Percentiles rank a stretch among this genome's conserved stretches.
These are phyloP conservation scores for Xerocomus potaroensis DNA, from an alignment of 768 basidiomycete genomes.

Conservation along the genomic window DNA sequence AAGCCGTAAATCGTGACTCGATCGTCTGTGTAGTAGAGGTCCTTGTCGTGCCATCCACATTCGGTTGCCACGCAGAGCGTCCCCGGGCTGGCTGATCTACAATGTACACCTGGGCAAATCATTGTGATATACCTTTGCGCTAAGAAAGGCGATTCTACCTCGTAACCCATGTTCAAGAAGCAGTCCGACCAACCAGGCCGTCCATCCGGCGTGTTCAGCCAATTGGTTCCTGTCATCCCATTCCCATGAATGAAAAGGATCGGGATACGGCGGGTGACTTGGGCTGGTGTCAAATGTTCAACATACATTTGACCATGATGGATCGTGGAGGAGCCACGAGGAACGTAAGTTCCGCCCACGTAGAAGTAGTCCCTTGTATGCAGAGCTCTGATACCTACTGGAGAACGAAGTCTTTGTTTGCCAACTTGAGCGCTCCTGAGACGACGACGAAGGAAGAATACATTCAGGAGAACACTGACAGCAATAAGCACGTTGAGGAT, in stretches of 20 bases:
- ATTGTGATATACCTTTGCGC: background rate
- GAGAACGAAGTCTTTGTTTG: background rate
- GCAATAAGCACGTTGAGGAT: slow-evolving; percentile 2
- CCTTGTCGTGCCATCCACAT: slow-evolving; percentile 35
- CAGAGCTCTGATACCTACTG: slow-evolving; percentile 27
- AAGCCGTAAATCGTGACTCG: slow-evolving; percentile 43
- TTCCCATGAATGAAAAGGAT: slow-evolving; percentile 47
- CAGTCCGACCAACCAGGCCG: slow-evolving; percentile 56
- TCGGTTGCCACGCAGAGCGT: slow-evolving; percentile 41
- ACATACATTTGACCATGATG: slow-evolving; percentile 49
- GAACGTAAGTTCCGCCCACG: slow-evolving; percentile 40
- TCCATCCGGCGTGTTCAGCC: slow-evolving; percentile 52
- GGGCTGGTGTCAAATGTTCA: slow-evolving; percentile 43
- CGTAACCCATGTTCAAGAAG: slow-evolving; percentile 46
- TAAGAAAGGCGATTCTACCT: slow-evolving; percentile 29
- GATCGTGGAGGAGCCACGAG: slow-evolving; percentile 34
- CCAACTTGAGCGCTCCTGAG: background rate
- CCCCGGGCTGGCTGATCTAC: slow-evolving; percentile 45
- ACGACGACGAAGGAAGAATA: slow-evolving; percentile 12
- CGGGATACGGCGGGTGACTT: slow-evolving; percentile 36
- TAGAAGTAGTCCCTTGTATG: slow-evolving; percentile 49
- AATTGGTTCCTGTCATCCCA: slow-evolving; percentile 51
- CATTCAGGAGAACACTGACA: slow-evolving; percentile 16
- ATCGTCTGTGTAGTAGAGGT: slow-evolving; percentile 29
- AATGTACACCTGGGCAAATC: slow-evolving; percentile 35